Evolutionary conservation across 2,329 filamentous ascomycete species (phyloP).

Genomic region (Microdochium bolleyi): DNA sequence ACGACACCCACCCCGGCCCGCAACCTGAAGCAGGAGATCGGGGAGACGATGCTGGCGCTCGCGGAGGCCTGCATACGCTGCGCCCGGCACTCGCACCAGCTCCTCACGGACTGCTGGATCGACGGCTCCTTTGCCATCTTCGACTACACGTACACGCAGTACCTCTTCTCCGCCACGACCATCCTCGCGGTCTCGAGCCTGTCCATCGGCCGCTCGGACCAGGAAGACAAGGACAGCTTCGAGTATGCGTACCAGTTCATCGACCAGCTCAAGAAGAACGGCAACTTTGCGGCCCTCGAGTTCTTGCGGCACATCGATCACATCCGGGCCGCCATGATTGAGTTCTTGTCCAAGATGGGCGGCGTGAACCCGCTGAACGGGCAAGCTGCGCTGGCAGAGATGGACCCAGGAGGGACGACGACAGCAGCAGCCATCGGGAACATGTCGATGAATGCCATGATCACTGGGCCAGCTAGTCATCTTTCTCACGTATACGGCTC

Average conservation of each 20-base stretch:
- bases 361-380: background rate
- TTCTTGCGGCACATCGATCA: conserved; percentile 31
- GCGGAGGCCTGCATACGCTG: conserved; percentile 35
- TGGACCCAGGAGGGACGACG: background rate
- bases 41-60: conserved; percentile 24
- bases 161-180: conserved; percentile 35
- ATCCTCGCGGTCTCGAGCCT: conserved; percentile 35
- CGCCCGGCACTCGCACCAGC: conserved; percentile 31
- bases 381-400: background rate
- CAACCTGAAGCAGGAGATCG: conserved; percentile 13
- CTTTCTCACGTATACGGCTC: background rate
- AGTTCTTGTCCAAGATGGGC: background rate
- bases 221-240: conserved; percentile 29
- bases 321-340: conserved; percentile 7
- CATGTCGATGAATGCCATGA: background rate
- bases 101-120: conserved; percentile 35
- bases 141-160: conserved; percentile 37
- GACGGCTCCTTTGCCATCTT: conserved; percentile 36
- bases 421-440: background rate
- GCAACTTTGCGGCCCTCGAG: conserved; percentile 31
- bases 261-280: conserved; percentile 26
- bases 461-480: background rate
- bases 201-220: conserved; percentile 17
- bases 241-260: conserved; percentile 28
- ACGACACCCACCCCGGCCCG: background rate